phyloP scores from a whole-genome alignment of 164 flowering plant genomes.

The Magnolia officinalis region DNA sequence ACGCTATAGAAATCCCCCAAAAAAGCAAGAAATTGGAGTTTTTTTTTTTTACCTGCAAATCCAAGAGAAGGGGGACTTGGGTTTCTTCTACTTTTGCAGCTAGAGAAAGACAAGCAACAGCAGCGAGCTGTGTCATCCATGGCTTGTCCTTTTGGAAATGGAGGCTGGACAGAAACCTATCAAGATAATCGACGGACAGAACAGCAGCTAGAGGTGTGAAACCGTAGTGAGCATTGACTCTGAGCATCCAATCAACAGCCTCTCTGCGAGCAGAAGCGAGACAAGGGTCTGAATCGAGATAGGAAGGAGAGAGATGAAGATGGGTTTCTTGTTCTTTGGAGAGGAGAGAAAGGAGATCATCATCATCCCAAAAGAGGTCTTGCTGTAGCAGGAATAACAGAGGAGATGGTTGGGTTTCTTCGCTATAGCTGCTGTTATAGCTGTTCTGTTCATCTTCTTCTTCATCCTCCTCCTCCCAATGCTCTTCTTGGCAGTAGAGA shows the following conservation, averaged over 20 bases:
- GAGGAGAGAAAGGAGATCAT: conserved; percentile 37
- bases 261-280: conserved; percentile 39
- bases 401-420: not conserved
- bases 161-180: conserved; percentile 57
- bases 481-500: conserved; percentile 57
- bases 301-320: not conserved
- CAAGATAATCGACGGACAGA: conserved; percentile 70
- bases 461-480: conserved; percentile 5
- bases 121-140: conserved; percentile 79
- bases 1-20: not conserved
- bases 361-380: conserved; percentile 47
- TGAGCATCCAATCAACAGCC: conserved; percentile 76
- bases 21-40: not conserved
- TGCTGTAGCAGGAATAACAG: conserved; percentile 3
- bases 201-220: conserved; percentile 69
- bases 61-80: conserved; percentile 72
- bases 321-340: conserved; percentile 41
- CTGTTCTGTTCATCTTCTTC: not conserved
- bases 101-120: conserved; percentile 83
- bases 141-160: conserved; percentile 57
- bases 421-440: not conserved
- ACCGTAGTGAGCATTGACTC: conserved; percentile 46
- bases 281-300: conserved; percentile 26
- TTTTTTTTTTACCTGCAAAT: conserved; percentile 55
- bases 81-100: conserved; percentile 93